Percentiles rank a stretch among this genome's conserved stretches.
Evolutionary conservation across 768 basidiomycete genomes (phyloP).

Genomic region (Amyloporia xantha): DNA sequence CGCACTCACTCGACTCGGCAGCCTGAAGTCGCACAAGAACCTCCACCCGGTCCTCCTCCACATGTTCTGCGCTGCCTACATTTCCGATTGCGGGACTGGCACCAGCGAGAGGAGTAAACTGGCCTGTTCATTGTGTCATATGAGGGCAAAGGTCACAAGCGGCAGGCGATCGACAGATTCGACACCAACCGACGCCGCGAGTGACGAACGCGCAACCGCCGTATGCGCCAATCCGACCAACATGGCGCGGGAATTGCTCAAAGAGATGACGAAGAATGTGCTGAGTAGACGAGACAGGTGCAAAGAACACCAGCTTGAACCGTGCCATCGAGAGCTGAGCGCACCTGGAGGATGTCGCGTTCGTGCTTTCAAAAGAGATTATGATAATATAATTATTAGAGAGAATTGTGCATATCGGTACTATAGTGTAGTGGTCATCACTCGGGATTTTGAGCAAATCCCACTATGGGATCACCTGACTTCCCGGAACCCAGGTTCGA

Average conservation of each 20-base stretch:
- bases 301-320: conserved; percentile 52
- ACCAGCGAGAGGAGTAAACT: conserved; percentile 35
- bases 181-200: conserved; percentile 40
- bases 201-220: conserved; percentile 49
- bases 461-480: not conserved
- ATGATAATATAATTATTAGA: not conserved
- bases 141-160: not conserved
- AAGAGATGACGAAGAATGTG: conserved; percentile 40
- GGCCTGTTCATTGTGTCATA: conserved; percentile 27
- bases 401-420: conserved; percentile 1
- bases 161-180: not conserved
- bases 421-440: conserved; percentile 20
- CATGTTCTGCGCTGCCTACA: conserved; percentile 36
- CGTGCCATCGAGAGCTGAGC: conserved; percentile 19
- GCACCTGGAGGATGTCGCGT: not conserved
- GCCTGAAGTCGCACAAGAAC: conserved; percentile 37
- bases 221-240: conserved; percentile 49
- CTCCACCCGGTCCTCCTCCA: conserved; percentile 51
- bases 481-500: conserved; percentile 18
- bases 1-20: conserved; percentile 16
- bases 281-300: conserved; percentile 36
- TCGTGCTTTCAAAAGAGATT: not conserved
- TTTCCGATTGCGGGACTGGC: conserved; percentile 42
- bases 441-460: conserved; percentile 13
- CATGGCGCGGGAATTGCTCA: conserved; percentile 32